Conservation (phyloP, 768 basidiomycete genomes). For the Atractiella rhizophila region DNA sequence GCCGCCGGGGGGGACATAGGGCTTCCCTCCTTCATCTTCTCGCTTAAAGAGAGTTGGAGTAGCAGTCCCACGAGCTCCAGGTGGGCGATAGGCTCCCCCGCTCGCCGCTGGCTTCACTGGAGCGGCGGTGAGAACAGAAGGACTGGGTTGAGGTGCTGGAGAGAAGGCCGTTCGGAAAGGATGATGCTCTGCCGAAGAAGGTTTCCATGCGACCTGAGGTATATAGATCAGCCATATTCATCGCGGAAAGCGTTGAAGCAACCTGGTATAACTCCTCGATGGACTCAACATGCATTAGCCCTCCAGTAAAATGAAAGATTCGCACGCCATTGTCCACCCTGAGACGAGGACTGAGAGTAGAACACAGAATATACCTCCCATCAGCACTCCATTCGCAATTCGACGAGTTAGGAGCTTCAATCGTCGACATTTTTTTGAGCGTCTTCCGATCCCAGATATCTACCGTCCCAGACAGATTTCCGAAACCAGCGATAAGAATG, state of each 20-base stretch:
- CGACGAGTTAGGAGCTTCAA: constrained; percentile 79
- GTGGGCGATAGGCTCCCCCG: constrained; percentile 68
- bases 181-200: constrained; percentile 38
- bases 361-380: constrained; percentile 74
- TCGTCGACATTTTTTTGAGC: constrained; percentile 46
- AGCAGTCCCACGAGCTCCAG: constrained; percentile 66
- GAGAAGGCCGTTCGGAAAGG: constrained; percentile 42
- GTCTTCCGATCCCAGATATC: constrained; percentile 75
- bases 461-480: constrained; percentile 82
- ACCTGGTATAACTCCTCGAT: constrained; percentile 73
- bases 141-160: constrained; percentile 38
- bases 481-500: constrained; percentile 75
- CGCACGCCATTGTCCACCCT: constrained; percentile 95
- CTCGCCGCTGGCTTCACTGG: constrained; percentile 26
- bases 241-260: background rate
- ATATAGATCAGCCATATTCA: background rate
- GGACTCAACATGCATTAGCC: constrained; percentile 55
- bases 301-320: constrained; percentile 76
- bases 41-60: constrained; percentile 74
- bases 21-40: constrained; percentile 60
- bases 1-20: constrained; percentile 28
- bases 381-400: constrained; percentile 88
- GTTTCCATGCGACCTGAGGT: constrained; percentile 42
- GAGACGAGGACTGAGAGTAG: constrained; percentile 78
- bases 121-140: too few species aligned